Percentiles rank a stretch among this genome's conserved stretches.
These are phyloP conservation scores for Groenewaldozyma sp. DNA, from an alignment of 1,139 yeast genomes.

Conservation along the genomic window DNA sequence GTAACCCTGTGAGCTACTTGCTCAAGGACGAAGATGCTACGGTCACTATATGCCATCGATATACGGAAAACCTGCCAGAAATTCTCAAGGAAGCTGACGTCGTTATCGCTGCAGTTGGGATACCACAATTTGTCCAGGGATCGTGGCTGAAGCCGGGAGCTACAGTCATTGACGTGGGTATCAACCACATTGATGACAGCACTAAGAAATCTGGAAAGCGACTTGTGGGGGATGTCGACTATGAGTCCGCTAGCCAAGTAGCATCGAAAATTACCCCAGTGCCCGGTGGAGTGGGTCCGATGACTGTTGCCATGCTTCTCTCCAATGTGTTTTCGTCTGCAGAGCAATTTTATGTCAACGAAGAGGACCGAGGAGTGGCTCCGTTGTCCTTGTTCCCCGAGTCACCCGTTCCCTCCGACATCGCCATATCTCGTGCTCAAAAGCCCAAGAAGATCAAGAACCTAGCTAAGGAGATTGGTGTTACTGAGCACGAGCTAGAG, in stretches of 20 bases:
- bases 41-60: conserved; percentile 79
- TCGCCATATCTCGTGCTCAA: conserved; percentile 83
- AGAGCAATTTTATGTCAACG: conserved; percentile 32
- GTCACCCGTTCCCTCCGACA: conserved; percentile 92
- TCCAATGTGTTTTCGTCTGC: conserved; percentile 83
- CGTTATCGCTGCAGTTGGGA: conserved; percentile 87
- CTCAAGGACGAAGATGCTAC: conserved; percentile 74
- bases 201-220: conserved; percentile 74
- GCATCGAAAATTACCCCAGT: conserved; percentile 91
- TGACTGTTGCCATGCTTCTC: conserved; percentile 95
- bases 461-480: conserved; percentile 78
- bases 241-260: conserved; percentile 49
- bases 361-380: conserved; percentile 28
- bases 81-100: conserved; percentile 71
- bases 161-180: conserved; percentile 91
- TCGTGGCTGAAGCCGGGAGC: conserved; percentile 83
- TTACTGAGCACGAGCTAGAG: conserved; percentile 73
- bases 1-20: conserved; percentile 80
- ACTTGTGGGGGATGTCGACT: conserved; percentile 93
- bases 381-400: conserved; percentile 59
- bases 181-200: conserved; percentile 74
- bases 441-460: conserved; percentile 73
- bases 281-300: conserved; percentile 99
- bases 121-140: conserved; percentile 74
- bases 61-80: conserved; percentile 52